Evolutionary conservation across 2,329 filamentous ascomycete species (phyloP), one percentile per base, ranked within the genome.

Genomic region (Clarireedia hainanense): DNA sequence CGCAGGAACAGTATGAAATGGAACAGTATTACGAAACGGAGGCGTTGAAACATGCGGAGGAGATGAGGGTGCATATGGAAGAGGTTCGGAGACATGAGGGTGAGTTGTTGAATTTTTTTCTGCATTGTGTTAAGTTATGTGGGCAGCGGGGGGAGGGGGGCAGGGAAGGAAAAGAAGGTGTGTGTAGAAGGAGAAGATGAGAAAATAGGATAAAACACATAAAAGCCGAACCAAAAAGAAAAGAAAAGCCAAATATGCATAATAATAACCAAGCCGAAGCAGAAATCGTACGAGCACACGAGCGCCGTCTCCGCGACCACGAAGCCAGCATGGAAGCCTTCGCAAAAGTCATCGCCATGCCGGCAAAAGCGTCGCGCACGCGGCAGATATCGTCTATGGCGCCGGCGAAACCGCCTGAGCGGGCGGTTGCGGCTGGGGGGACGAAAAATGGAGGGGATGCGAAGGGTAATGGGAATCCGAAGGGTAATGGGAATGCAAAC

Each of bases 1-100:
- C 65, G 3, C 65, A 67, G 46, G 66, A 68, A 47, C 64, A 68
- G 43, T 66, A 68, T 51, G 66, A 68, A 46, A 68, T 68, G 65
- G 57, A 60, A 20, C 65, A 67, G 47, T 68, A 67, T 42, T 68
- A 68, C 37, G 65, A 67, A 48, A 64, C 64, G 2, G 66, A 68
- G 49, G 64, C 64, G 9, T 53, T 68, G 54, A 64, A 62, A 43
- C 66, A 68, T 52, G 63, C 64, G 0, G 65, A 68, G 47, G 66
- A 68, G 39, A 56, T 67, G 58, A 57, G 66, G 26, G 37, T 64
- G 12, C 66, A 68, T 57, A 60, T 64, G 52, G 65, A 67, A 58
- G 66, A 67, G 56, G 61, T 68, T 10, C 58, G 63, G 24, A 62
- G 56, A 30, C 65, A 68, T 57, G 64, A 68, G 56, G 61, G 57